Evolutionary conservation across 257 asterid species (phyloP).

Genomic region (Forsythia viridissima): DNA sequence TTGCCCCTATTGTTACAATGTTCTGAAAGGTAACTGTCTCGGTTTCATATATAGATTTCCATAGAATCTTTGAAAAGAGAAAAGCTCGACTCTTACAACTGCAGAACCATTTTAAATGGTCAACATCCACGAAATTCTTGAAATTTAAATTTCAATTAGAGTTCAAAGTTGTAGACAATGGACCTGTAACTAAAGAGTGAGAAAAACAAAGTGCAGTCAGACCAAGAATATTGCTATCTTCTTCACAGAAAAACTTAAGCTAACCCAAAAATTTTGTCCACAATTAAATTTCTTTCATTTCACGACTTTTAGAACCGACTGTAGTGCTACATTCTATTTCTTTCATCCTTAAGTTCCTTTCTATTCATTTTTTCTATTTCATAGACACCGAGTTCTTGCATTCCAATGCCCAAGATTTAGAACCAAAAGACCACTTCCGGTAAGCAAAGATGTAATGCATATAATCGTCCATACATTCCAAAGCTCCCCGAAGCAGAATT

Average conservation of each 20-base stretch:
- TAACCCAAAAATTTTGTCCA: neutral
- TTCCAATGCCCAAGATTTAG: neutral
- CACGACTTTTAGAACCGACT: neutral
- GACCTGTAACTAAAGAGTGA: neutral
- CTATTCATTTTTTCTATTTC: neutral
- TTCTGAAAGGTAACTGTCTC: neutral
- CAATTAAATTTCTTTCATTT: neutral
- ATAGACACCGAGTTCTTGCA: neutral
- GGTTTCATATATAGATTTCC: neutral
- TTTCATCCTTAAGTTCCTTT: neutral
- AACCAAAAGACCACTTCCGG: neutral
- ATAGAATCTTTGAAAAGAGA: neutral
- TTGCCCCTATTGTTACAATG: neutral
- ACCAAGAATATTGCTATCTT: neutral
- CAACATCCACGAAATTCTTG: neutral
- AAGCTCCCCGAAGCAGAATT: neutral
- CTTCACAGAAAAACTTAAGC: neutral
- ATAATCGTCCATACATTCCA: neutral
- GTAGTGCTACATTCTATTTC: neutral
- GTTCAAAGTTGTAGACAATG: neutral
- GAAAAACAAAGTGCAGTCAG: neutral
- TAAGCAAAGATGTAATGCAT: neutral
- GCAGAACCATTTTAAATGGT: neutral
- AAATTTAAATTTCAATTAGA: neutral
- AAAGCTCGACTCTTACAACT: neutral